phyloP scores from a whole-genome alignment of 2,329 filamentous ascomycete species.

The Colletotrichum sp. region DNA sequence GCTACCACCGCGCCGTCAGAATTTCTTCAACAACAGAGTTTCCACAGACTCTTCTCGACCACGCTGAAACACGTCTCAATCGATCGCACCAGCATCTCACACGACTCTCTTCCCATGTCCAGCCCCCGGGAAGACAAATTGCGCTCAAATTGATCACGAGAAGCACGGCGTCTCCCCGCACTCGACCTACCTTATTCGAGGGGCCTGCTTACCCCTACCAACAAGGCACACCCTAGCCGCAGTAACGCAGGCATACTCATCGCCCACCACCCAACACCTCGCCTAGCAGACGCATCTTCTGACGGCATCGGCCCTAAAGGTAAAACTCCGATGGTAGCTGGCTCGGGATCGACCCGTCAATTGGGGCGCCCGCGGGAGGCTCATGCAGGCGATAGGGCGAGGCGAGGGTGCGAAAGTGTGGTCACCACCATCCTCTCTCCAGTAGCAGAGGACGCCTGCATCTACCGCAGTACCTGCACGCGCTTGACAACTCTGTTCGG shows the following conservation, averaged over 20 bases:
- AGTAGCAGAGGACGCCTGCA: neutral
- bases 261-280: neutral
- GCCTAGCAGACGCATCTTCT: neutral
- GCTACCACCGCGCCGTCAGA: neutral
- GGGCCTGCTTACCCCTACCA: neutral
- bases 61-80: neutral
- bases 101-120: neutral
- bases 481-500: neutral
- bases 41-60: neutral
- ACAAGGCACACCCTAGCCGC: slow-evolving; percentile 10
- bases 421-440: neutral
- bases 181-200: neutral
- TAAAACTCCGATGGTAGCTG: neutral
- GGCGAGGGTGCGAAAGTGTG: neutral
- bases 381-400: slow-evolving; percentile 10
- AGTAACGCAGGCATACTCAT: neutral
- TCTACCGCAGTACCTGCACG: neutral
- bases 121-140: neutral
- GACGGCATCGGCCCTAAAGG: neutral
- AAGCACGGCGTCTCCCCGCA: slow-evolving; percentile 7
- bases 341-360: slow-evolving; percentile 8
- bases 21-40: neutral
- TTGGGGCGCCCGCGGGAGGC: slow-evolving; percentile 1
- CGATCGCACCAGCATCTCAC: neutral
- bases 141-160: neutral